phyloP scores from a whole-genome alignment of 805 yeast genomes.

The Hanseniaspora hatyaiensis region DNA sequence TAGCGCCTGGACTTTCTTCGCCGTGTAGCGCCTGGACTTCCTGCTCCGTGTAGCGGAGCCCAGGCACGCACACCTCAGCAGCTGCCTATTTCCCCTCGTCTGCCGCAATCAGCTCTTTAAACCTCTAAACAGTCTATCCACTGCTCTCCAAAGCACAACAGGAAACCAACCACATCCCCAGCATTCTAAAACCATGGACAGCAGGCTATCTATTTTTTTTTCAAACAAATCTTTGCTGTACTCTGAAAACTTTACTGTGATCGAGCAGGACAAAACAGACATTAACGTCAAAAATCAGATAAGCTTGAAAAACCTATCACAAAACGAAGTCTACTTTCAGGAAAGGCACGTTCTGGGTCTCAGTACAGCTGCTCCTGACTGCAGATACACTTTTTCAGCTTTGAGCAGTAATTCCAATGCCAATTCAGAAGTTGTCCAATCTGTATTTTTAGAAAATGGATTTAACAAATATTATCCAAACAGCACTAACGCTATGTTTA shows the following conservation, averaged over 20 bases:
- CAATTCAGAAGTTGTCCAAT: neutral
- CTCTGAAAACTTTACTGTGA: neutral
- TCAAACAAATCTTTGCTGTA: neutral
- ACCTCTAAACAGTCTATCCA: too few relatives aligned
- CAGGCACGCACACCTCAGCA: too few relatives aligned
- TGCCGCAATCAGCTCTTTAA: too few relatives aligned
- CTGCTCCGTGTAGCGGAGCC: too few relatives aligned
- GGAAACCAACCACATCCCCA: too few relatives aligned
- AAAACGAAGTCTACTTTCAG: neutral
- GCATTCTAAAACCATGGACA: too few relatives aligned
- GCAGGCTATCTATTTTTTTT: neutral
- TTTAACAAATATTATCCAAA: neutral
- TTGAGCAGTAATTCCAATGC: neutral
- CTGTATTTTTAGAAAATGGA: neutral
- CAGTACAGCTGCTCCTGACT: neutral
- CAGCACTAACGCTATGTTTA: neutral
- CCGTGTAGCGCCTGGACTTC: too few relatives aligned
- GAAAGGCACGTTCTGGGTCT: neutral
- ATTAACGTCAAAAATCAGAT: neutral
- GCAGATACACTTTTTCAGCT: neutral
- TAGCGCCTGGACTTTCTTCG: too few relatives aligned
- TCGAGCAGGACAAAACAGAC: neutral
- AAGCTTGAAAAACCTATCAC: neutral
- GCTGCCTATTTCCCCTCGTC: too few relatives aligned
- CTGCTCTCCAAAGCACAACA: too few relatives aligned